Evolutionary conservation across 495 filamentous ascomycete genomes (phyloP).

Genomic region (Corynascus novoguineensis): DNA sequence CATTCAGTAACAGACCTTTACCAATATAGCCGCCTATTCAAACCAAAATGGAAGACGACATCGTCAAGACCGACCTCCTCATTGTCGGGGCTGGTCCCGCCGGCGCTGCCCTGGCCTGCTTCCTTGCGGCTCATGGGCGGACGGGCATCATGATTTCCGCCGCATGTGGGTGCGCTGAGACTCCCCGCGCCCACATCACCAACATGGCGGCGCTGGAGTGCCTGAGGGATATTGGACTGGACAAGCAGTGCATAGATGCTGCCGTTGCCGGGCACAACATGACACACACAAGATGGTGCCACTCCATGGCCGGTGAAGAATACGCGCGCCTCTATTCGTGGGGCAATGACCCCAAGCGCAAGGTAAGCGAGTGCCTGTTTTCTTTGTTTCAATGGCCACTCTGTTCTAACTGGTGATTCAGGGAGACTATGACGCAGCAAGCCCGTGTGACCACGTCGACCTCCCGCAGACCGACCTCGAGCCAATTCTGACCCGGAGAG

Average conservation of each 20-base stretch:
- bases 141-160: conserved; percentile 46
- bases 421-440: conserved; percentile 50
- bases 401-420: conserved; percentile 15
- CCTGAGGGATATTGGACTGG: conserved; percentile 48
- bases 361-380: too few species aligned
- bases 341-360: conserved; percentile 47
- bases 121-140: conserved; percentile 47
- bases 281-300: conserved; percentile 50
- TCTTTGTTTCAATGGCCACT: too few species aligned
- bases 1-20: too few species aligned
- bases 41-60: conserved; percentile 1
- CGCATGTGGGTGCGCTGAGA: conserved; percentile 43
- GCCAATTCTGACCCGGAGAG: conserved; percentile 44
- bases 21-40: too few species aligned
- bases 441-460: conserved; percentile 44
- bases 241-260: conserved; percentile 33
- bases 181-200: conserved; percentile 52
- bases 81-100: conserved; percentile 53
- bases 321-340: conserved; percentile 49
- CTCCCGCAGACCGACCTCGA: conserved; percentile 50
- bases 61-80: conserved; percentile 45
- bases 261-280: conserved; percentile 38
- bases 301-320: conserved; percentile 51
- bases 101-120: conserved; percentile 50
- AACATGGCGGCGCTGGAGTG: conserved; percentile 45